Conservation (phyloP, 257 asterid genomes). For the Lavandula angustifolia region DNA sequence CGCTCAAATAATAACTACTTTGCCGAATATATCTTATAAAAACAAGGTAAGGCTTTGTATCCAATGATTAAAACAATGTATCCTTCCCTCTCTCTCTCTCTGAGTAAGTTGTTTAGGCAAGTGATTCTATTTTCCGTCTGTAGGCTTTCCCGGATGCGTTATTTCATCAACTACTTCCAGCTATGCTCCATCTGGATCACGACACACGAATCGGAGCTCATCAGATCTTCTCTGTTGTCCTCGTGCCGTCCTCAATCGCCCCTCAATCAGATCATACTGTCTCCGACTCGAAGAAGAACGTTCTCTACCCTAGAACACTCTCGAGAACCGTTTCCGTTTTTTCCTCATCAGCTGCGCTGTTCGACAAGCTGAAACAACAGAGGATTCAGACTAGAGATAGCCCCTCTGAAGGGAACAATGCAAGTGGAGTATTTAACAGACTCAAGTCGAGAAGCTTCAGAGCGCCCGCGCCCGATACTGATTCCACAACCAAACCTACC, state of each 20-base stretch:
- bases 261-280: constrained; percentile 53
- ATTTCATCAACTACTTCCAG: constrained; percentile 93
- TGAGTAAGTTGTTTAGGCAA: neutral
- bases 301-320: constrained; percentile 74
- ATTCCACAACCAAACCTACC: constrained; percentile 38
- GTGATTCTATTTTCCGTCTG: constrained; percentile 16
- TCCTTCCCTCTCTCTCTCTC: constrained; percentile 5
- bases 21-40: constrained; percentile 75
- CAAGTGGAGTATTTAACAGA: constrained; percentile 61
- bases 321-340: constrained; percentile 96
- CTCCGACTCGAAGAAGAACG: constrained; percentile 47
- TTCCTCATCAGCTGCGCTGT: constrained; percentile 94
- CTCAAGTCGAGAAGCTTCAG: constrained; percentile 69
- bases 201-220: constrained; percentile 98
- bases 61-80: neutral
- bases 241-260: constrained; percentile 86
- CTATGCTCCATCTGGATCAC: constrained; percentile 93
- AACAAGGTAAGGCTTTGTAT: constrained; percentile 60
- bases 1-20: constrained; percentile 81
- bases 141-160: constrained; percentile 96
- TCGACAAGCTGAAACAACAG: constrained; percentile 72
- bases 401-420: constrained; percentile 39
- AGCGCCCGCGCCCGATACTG: constrained; percentile 46
- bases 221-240: constrained; percentile 94
- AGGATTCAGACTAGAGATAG: constrained; percentile 46